Base-by-base conservation (phyloP, 169 alveolate genomes). In the Pseudocohnilembus persalinus region DNA sequence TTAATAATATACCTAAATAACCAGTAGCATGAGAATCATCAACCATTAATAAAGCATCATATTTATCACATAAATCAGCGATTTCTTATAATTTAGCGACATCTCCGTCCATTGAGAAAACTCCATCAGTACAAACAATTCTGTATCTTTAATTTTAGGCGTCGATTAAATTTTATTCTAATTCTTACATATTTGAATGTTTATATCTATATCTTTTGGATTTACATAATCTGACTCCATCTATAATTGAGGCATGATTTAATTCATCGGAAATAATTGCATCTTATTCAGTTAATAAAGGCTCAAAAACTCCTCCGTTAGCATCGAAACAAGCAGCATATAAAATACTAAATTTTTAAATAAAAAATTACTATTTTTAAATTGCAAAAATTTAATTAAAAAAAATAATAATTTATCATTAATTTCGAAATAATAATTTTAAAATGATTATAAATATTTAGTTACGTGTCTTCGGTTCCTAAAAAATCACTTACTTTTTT, bases 81-180 rank as follows among this genome's bases (percentile, higher is more conserved):
- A 90, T 88, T 72, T 88, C 68, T 31, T 83, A 88, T 27, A 92
- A 91, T n/a, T 91, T 91, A 0, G 96, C 96, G 27, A 92, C 89
- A 49, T 92, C 94, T 31, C 96, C 96, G 82, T 88, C 93, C 96
- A 92, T 92, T 1, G 94, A 88, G 89, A 90, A 92, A 75, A 92
- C 94, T 29, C 94, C 94, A 72, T 92, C 96, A 29, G 94, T 90
- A 24, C 88, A 94, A 26, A 92, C 85, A 77, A 92, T 33, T 78
- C 82, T 81, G 73, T 85, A 34, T 25, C 92, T 27, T 27, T 79
- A 74, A 26, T n/a, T 76, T 30, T 74, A 81, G 31, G 91, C 32
- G 20, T 90, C 81, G 31, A 79, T 35, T 15, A 92, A 64, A 27
- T 77, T 24, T 34, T 87, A 76, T 75, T 88, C 93, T 28, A 92